Base-by-base conservation (phyloP, 805 yeast species). In the Middelhovenomyces tepae region DNA sequence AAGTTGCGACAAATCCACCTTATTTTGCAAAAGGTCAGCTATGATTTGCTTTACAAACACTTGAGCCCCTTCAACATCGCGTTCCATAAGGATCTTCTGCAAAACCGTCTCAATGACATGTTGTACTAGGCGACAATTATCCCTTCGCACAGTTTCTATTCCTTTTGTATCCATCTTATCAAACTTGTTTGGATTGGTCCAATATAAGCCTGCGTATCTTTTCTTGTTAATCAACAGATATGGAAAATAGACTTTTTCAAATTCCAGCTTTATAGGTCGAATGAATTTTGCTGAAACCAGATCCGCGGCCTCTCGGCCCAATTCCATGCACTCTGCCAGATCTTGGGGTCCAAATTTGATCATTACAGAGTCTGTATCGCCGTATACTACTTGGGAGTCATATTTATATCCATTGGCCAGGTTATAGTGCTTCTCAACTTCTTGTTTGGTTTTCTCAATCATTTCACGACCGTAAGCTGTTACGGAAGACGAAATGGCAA, bases 361-460 rank as follows among this genome's bases (percentile, higher is more conserved):
- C 98, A 91, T 93, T 11, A 91, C 99, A 6, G 98, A 93, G 69
- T 91, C 99, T 0, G 99, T 91, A 59, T 91, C 99, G 66, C 99
- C 99, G 54, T 91, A 91, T 25, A 91, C 79, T 40, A 91, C 98
- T 45, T 79, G 72, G 0, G 97, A 78, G 60, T 91, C 94, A 51
- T 69, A 76, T n/a, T 71, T 67, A 48, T 67, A 79, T 1, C 97
- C 97, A 56, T 89, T 85, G 36, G 71, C 73, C n/a, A 75, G 78
- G 7, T 75, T 69, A 51, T 86, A 91, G 36, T 73, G 70, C 24
- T 75, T 74, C 57, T 86, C 87, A 2, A 91, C 97, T 41, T 79
- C 84, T 30, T 69, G 65, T 48, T 89, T 91, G 0, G 98, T 91
- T 46, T 73, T 66, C 59, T 89, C 95, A 62, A 91, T 91, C 99